Base-by-base conservation (phyloP, 2,329 filamentous ascomycete species). In the Tolypocladium album region DNA sequence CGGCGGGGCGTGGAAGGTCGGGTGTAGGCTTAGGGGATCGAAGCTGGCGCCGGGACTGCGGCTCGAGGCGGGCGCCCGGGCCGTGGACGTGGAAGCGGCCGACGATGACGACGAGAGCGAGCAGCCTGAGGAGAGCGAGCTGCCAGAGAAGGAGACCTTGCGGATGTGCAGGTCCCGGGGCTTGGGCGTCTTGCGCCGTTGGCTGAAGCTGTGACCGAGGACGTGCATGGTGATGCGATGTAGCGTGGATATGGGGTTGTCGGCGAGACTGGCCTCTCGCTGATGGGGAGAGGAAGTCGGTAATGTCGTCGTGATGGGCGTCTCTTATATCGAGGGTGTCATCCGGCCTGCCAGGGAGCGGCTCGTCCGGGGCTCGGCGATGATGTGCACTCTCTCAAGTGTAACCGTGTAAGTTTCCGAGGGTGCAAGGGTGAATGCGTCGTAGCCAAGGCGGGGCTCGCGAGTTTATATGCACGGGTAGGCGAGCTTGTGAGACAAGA, bases 101-200 rank as follows among this genome's bases (percentile, higher is more conserved):
- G 40, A 52, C 38, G 67, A 66, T 8, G 72, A 69, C 20, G 66
- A 68, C 27, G 67, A 67, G 52, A 71, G 68, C 52, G 73, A 75
- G 66, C 71, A 70, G 62, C 67, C 72, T 8, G 71, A 72, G 9
- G 71, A 72, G 59, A 75, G 70, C 1, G 74, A 75, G 58, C 69
- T 73, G 62, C 74, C 74, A 22, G 74, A 75, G 64, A 75, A 73
- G 53, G 74, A 76, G 56, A 76, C 64, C 67, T 76, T 76, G 67
- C 74, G 72, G 60, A 76, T 75, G 62, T 74, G 72, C 31, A 76
- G 69, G 58, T 75, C 69, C 56, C 72, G 68, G 40, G 74, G 71
- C 63, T 70, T 70, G 61, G 67, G 62, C 57, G 68, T 66, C 67
- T 74, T 74, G 63, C 72, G 71, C 65, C 71, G 67, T 58, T 72